Conservation (phyloP, 345 rosid species). For the Linum usitatissimum region DNA sequence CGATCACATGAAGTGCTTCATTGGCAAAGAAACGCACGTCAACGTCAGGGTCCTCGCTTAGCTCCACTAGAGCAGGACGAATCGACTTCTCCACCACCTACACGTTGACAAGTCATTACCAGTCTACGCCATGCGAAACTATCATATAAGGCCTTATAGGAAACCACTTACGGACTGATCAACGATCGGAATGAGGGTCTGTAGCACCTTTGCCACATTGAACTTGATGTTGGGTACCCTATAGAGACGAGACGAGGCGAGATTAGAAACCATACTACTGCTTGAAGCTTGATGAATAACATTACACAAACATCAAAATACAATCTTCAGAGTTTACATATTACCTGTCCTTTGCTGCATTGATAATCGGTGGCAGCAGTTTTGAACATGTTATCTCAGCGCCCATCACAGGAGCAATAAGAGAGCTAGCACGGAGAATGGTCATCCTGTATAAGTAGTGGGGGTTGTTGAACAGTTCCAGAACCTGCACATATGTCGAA, state of each 20-base stretch:
- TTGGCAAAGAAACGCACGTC: constrained; percentile 80
- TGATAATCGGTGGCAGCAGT: constrained; percentile 59
- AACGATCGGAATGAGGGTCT: constrained; percentile 75
- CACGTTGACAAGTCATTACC: constrained; percentile 1
- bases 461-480: constrained; percentile 65
- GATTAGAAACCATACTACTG: constrained; percentile 12
- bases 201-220: constrained; percentile 91
- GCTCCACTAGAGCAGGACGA: constrained; percentile 69
- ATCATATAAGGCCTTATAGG: background rate
- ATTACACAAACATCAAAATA: background rate
- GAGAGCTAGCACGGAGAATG: constrained; percentile 57
- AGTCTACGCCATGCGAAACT: background rate
- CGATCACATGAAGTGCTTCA: constrained; percentile 73
- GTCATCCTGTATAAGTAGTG: constrained; percentile 92
- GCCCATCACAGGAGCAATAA: constrained; percentile 86
- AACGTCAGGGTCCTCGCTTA: constrained; percentile 85
- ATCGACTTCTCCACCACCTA: constrained; percentile 75
- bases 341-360: constrained; percentile 91
- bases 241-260: constrained; percentile 11
- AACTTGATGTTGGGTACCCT: constrained; percentile 96
- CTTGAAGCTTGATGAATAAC: background rate
- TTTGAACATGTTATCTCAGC: constrained; percentile 77
- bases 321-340: background rate
- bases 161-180: constrained; percentile 59
- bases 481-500: constrained; percentile 35